A percentile compares a stretch with the other conserved stretches of the same genome.
Evolutionary conservation across 352 stramenopile species (phyloP).

Genomic region (Globisporangium recalcitrans): DNA sequence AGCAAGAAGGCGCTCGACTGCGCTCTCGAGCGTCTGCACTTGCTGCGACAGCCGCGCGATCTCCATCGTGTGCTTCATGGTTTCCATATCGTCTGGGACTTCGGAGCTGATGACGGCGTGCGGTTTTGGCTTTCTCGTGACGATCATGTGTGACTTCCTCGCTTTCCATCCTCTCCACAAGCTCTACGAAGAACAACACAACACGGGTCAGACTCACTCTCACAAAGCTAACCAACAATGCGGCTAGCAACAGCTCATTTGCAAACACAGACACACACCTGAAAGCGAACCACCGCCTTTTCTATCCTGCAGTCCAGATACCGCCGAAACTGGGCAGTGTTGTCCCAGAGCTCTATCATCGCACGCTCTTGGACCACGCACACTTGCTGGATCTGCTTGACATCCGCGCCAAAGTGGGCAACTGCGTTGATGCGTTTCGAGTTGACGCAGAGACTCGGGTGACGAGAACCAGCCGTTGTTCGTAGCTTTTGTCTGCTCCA

Average conservation of each 20-base stretch:
- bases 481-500: not conserved
- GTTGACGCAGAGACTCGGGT: not conserved
- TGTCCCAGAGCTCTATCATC: conserved; percentile 24
- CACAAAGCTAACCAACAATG: not conserved
- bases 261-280: conserved; percentile 17
- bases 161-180: conserved; percentile 15
- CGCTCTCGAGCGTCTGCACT: conserved; percentile 21
- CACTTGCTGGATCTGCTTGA: conserved; percentile 42
- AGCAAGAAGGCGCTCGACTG: conserved; percentile 19
- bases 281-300: conserved; percentile 18
- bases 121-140: not conserved
- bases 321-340: conserved; percentile 11
- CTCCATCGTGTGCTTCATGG: conserved; percentile 23
- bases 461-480: not conserved
- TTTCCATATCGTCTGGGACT: conserved; percentile 2
- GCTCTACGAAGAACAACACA: conserved; percentile 6
- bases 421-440: conserved; percentile 6
- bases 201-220: not conserved
- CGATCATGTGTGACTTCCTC: not conserved
- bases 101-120: not conserved
- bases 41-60: conserved; percentile 24
- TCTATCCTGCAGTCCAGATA: conserved; percentile 13
- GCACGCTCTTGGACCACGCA: conserved; percentile 42
- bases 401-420: conserved; percentile 20
- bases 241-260: no score